These are phyloP conservation scores for Malus hybrid DNA, from an alignment of 331 rosid genomes.

Conservation along the genomic window DNA sequence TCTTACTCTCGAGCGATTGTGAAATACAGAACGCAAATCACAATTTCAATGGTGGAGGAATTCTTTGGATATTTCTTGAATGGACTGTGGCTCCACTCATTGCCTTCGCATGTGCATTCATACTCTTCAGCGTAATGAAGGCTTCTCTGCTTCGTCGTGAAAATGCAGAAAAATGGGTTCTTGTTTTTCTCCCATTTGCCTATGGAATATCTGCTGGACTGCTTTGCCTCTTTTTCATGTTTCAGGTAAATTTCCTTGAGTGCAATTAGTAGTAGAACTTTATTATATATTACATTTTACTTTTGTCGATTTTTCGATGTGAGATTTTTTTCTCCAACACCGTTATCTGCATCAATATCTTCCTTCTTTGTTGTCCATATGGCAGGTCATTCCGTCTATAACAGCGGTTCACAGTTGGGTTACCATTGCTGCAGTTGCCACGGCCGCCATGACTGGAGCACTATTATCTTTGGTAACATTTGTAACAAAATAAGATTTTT, in stretches of 20 bases:
- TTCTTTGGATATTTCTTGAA: constrained; percentile 20
- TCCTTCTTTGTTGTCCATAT: neutral
- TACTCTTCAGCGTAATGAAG: constrained; percentile 14
- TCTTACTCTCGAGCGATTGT: neutral
- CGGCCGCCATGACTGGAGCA: constrained; percentile 12
- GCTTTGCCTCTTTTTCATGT: constrained; percentile 21
- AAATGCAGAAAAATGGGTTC: constrained; percentile 10
- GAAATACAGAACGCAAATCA: constrained; percentile 16
- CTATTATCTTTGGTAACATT: constrained; percentile 7
- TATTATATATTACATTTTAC: too few species aligned
- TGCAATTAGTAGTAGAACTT: neutral
- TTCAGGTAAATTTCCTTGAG: constrained; percentile 5
- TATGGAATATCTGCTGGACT: constrained; percentile 20
- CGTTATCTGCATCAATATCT: neutral
- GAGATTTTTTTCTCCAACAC: neutral
- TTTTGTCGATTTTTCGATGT: neutral
- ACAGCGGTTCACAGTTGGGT: neutral
- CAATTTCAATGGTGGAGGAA: constrained; percentile 24
- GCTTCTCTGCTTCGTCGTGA: constrained; percentile 7
- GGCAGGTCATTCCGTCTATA: constrained; percentile 12
- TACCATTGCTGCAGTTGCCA: constrained; percentile 14
- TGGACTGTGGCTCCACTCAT: constrained; percentile 20
- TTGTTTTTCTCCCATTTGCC: constrained; percentile 11
- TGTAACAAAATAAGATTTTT: neutral
- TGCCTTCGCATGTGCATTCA: constrained; percentile 3